These are phyloP conservation scores for Anthoceros angustus DNA, from an alignment of 225 moss, liverwort and hornwort genomes.

Conservation along the genomic window DNA sequence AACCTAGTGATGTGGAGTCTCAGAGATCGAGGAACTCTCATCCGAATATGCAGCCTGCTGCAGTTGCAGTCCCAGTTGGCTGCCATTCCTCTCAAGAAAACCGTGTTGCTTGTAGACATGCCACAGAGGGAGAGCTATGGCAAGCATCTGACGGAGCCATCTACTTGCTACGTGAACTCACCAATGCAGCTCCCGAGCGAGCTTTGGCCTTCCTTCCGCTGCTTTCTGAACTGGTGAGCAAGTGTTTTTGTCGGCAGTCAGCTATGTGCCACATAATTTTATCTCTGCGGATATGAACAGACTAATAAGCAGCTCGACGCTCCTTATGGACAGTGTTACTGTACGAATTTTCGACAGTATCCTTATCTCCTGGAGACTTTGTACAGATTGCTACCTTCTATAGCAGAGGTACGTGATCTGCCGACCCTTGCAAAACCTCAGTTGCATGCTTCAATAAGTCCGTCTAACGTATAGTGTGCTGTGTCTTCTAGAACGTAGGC, in stretches of 20 bases:
- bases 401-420: slow-evolving; percentile 39
- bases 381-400: slow-evolving; percentile 55
- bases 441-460: background rate
- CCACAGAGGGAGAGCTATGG: slow-evolving; percentile 25
- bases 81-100: too few relatives aligned
- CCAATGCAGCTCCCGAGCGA: slow-evolving; percentile 50
- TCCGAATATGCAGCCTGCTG: background rate
- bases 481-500: slow-evolving; percentile 43
- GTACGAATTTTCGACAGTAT: slow-evolving; percentile 44
- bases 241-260: background rate
- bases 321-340: slow-evolving; percentile 30
- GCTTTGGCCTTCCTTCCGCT: slow-evolving; percentile 51
- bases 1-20: slow-evolving; percentile 41
- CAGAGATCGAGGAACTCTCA: slow-evolving; percentile 23
- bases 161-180: slow-evolving; percentile 56
- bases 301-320: background rate
- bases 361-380: slow-evolving; percentile 63
- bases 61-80: too few relatives aligned
- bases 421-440: background rate
- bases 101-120: too few relatives aligned
- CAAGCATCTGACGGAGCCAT: slow-evolving; percentile 60
- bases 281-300: background rate
- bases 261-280: background rate
- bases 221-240: slow-evolving; percentile 39
- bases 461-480: background rate